phyloP scores from a whole-genome alignment of 2,329 filamentous ascomycete genomes.

The Coniochaeta hoffmannii region DNA sequence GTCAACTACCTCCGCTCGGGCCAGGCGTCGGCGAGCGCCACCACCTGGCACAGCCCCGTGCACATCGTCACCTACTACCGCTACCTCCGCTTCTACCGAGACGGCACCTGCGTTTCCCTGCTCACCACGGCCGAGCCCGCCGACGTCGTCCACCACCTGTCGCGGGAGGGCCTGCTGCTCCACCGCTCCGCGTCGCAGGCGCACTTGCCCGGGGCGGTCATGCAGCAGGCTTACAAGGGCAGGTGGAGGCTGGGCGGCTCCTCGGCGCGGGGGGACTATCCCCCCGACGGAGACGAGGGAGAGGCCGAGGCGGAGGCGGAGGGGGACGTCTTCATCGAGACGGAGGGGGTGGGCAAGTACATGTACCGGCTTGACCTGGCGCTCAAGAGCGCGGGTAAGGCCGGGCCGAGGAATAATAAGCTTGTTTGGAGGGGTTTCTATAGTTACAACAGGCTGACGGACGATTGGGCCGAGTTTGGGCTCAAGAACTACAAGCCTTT shows the following conservation, averaged over 20 bases:
- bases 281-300: constrained; percentile 20
- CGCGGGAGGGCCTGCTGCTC: constrained; percentile 55
- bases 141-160: constrained; percentile 83
- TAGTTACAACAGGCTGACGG: constrained; percentile 82
- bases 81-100: constrained; percentile 89
- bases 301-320: constrained; percentile 38
- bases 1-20: constrained; percentile 91
- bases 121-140: constrained; percentile 73
- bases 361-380: constrained; percentile 75
- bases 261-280: constrained; percentile 24
- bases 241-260: constrained; percentile 45
- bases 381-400: constrained; percentile 56
- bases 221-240: constrained; percentile 60
- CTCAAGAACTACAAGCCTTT: constrained; percentile 58
- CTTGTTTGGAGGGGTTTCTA: constrained; percentile 83
- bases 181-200: constrained; percentile 28
- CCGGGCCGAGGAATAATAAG: constrained; percentile 70
- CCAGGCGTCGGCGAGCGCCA: constrained; percentile 59
- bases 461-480: constrained; percentile 81
- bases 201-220: constrained; percentile 42
- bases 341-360: constrained; percentile 79
- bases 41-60: constrained; percentile 74
- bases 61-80: constrained; percentile 98
- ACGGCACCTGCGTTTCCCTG: constrained; percentile 76
- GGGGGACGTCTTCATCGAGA: constrained; percentile 74